Base-by-base conservation (phyloP, 2,329 filamentous ascomycete genomes). In the Alternaria sp. region DNA sequence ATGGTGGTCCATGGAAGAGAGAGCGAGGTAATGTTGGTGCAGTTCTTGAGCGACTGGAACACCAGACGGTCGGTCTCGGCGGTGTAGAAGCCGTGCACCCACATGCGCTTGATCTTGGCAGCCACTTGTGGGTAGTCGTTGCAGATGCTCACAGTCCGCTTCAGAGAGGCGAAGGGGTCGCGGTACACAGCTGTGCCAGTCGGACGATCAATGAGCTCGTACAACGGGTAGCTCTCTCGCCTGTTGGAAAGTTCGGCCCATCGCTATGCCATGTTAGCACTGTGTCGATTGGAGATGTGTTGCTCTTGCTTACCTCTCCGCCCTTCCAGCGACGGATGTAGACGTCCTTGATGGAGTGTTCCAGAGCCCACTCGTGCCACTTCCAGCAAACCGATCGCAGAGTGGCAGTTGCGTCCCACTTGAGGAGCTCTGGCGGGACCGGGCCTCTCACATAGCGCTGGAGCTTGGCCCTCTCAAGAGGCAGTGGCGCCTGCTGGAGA, bases 81-180 rank as follows among this genome's bases (percentile, higher is more conserved):
- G 7, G 81, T 81, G 74, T 86, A 83, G 73, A 86, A 86, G 53
- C 85, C 85, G 61, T 86, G 83, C 73, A 87, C 85, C 84, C 84
- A 86, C 69, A 87, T 79, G 49, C 84, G 83, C 59, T 81, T 83
- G 59, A 86, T 84, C 68, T 85, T 81, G 21, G 78, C 76, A 4
- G 84, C 84, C 10, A 85, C 77, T 28, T 79, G 73, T 2, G 84
- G 82, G 53, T 81, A 82, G 43, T 79, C 68, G 36, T 77, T 73
- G 70, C 86, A 83, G 23, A 86, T 81, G 32, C 76, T 73, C 19
- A 82, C 80, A 5, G 84, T 85, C 40, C 81, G 77, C 73, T 81
- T 82, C 55, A 87, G 78, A 1, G 82, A 83, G 56, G 79, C 77
- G 73, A 83, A 85, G 1, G 85, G 85, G 72, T 86, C 83, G 54